Percentiles rank a stretch among this genome's conserved stretches.
phyloP scores from a whole-genome alignment of 2,329 filamentous ascomycete species.

The Clathrospora elynae region DNA sequence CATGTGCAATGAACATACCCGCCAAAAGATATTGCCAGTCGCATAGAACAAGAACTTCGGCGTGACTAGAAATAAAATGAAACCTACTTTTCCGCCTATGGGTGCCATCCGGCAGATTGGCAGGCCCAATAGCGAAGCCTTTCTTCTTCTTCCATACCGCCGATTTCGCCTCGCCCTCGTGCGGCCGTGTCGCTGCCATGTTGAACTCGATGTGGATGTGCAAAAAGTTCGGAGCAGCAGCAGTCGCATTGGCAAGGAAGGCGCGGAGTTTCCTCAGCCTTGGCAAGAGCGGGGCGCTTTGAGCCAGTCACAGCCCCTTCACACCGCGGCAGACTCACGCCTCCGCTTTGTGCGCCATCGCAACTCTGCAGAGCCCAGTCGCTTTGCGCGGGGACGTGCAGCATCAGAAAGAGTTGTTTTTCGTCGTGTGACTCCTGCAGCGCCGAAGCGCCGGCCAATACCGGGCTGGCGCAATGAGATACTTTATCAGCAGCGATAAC shows the following conservation, averaged over 20 bases:
- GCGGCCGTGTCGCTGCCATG: slow-evolving; percentile 67
- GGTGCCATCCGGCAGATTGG: slow-evolving; percentile 87
- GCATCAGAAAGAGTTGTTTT: slow-evolving; percentile 9
- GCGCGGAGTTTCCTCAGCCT: slow-evolving; percentile 26
- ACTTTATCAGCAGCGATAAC: slow-evolving; percentile 37
- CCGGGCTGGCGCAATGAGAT: slow-evolving; percentile 23
- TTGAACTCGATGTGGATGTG: slow-evolving; percentile 1
- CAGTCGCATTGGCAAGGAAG: slow-evolving; percentile 5
- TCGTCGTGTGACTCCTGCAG: slow-evolving; percentile 34
- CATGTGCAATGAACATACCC: neutral
- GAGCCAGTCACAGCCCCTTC: slow-evolving; percentile 15
- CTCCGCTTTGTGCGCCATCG: slow-evolving; percentile 11
- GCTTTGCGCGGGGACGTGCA: slow-evolving; percentile 6
- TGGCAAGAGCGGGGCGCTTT: slow-evolving; percentile 23
- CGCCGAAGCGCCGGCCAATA: slow-evolving; percentile 20
- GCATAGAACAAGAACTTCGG: neutral
- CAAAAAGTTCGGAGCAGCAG: slow-evolving; percentile 4
- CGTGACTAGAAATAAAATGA: no score
- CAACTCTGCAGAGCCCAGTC: slow-evolving; percentile 3
- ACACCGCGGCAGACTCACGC: slow-evolving; percentile 17
- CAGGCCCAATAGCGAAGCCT: slow-evolving; percentile 85
- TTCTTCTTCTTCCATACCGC: slow-evolving; percentile 60
- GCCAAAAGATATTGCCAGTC: neutral
- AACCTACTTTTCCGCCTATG: slow-evolving; percentile 77
- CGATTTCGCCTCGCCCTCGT: slow-evolving; percentile 51